These are phyloP conservation scores for Neophaeococcomyces aloes DNA, from an alignment of 2,329 filamentous ascomycete genomes.

Conservation along the genomic window DNA sequence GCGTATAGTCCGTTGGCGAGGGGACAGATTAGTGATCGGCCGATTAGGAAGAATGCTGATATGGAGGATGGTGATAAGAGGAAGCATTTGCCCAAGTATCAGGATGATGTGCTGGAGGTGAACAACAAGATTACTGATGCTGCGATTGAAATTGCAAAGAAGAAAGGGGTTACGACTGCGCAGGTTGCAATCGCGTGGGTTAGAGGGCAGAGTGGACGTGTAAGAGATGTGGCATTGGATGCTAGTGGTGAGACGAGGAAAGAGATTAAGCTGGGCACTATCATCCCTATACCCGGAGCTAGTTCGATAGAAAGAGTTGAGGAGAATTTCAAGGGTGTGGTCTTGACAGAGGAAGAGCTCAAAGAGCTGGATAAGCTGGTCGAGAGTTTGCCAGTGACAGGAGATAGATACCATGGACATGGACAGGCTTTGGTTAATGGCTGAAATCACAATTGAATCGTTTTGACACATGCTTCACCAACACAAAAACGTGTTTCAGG, in stretches of 20 bases:
- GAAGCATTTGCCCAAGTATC: constrained; percentile 37
- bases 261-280: constrained; percentile 14
- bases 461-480: no score
- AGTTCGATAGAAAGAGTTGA: constrained; percentile 28
- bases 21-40: constrained; percentile 44
- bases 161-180: constrained; percentile 34
- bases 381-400: constrained; percentile 35
- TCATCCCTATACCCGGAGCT: constrained; percentile 37
- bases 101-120: constrained; percentile 39
- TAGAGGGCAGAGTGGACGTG: constrained; percentile 29
- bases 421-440: constrained; percentile 2
- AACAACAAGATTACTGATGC: constrained; percentile 41
- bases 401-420: constrained; percentile 29
- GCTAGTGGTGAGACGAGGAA: constrained; percentile 11
- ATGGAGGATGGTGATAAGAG: constrained; percentile 40
- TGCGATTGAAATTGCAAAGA: constrained; percentile 34
- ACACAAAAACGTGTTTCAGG: no score
- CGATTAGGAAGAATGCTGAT: constrained; percentile 35
- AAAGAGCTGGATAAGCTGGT: constrained; percentile 41
- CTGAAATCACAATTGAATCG: no score
- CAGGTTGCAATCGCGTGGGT: constrained; percentile 44
- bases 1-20: constrained; percentile 51
- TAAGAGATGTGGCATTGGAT: constrained; percentile 5
- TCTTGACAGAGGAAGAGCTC: constrained; percentile 35
- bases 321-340: constrained; percentile 32